phyloP scores from a whole-genome alignment of 176 grass and related monocot species.

The Phragmites australis region DNA sequence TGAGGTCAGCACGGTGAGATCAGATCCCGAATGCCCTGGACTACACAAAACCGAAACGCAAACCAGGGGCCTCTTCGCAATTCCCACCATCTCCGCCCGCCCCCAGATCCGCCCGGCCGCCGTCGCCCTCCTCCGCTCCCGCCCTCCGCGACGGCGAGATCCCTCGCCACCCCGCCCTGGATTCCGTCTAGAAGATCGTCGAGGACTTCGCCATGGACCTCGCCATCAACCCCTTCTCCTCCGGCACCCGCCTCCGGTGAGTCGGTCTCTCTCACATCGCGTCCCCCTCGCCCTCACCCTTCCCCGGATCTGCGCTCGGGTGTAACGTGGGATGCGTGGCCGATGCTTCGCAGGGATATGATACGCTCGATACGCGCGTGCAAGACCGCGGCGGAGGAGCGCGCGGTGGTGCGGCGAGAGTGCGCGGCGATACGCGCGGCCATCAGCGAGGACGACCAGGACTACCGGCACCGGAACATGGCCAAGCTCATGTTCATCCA shows the following conservation, averaged over 20 bases:
- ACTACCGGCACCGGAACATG: conserved; percentile 94
- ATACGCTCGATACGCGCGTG: conserved; percentile 92
- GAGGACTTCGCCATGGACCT: conserved; percentile 60
- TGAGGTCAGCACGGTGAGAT: conserved; percentile 23
- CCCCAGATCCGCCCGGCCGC: conserved; percentile 64
- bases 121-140: conserved; percentile 35
- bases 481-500: conserved; percentile 99
- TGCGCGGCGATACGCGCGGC: conserved; percentile 97
- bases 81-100: conserved; percentile 36
- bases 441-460: conserved; percentile 89
- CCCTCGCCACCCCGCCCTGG: conserved; percentile 6
- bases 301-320: conserved; percentile 23
- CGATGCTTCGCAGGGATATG: conserved; percentile 71
- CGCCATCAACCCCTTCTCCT: conserved; percentile 97
- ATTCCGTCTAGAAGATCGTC: conserved; percentile 51
- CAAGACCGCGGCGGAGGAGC: conserved; percentile 99
- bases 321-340: background rate
- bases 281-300: background rate
- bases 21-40: conserved; percentile 16
- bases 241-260: conserved; percentile 92
- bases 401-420: conserved; percentile 95
- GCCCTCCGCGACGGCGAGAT: conserved; percentile 29
- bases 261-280: conserved; percentile 15
- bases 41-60: conserved; percentile 23
- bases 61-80: conserved; percentile 54